A percentile compares a stretch with the other conserved stretches of the same genome.
Conservation (phyloP, 306 rosid genomes). For the Erythrophleum fordii region DNA sequence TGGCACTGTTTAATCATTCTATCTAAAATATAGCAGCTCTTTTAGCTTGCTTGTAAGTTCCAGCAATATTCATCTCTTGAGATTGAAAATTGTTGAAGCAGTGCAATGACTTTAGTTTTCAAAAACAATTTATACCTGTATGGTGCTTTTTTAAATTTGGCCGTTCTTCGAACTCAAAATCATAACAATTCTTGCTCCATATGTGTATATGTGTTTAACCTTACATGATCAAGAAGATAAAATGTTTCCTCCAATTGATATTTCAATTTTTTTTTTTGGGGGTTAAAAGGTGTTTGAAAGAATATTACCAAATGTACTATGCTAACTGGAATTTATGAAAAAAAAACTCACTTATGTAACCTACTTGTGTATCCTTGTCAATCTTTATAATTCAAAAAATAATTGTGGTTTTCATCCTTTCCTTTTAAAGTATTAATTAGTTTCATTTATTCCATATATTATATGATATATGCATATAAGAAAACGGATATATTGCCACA, state of each 20-base stretch:
- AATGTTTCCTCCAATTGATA: conserved; percentile 12
- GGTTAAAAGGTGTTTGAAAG: background rate
- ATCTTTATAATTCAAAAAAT: background rate
- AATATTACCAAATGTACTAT: background rate
- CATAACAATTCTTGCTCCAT: conserved; percentile 16
- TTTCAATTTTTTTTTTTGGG: background rate
- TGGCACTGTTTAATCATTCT: conserved; percentile 32
- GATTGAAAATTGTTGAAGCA: conserved; percentile 12
- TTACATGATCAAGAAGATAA: background rate
- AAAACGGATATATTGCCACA: conserved; percentile 9
- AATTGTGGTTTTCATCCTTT: background rate
- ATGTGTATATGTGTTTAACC: background rate
- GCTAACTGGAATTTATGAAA: background rate
- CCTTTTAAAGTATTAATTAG: background rate
- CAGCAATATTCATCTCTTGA: background rate
- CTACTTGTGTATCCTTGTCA: background rate
- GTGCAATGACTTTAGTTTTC: conserved; percentile 14
- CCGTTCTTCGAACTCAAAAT: background rate
- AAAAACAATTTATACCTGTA: background rate
- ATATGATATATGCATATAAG: background rate
- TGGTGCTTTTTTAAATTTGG: background rate
- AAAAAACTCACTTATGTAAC: background rate
- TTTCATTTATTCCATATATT: background rate
- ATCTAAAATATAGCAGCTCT: conserved; percentile 26
- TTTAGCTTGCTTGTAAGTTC: background rate